Percentiles rank a stretch among this genome's conserved stretches.
phyloP scores from a whole-genome alignment of 768 basidiomycete species.

The Gloeophyllum trabeum region DNA sequence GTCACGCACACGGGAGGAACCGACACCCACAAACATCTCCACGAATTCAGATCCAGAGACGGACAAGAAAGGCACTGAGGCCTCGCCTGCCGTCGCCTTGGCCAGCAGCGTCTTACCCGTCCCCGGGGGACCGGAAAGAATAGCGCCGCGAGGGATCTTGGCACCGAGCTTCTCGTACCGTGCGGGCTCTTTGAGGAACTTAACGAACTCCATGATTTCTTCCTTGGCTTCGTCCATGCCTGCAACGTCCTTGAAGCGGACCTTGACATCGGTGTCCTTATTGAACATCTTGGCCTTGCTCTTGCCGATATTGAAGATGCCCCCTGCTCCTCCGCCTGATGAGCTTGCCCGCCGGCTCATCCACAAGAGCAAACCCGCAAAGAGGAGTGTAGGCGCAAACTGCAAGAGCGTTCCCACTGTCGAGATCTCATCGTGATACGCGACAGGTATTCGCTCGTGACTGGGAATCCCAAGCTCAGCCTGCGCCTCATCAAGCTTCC shows the following conservation, averaged over 20 bases:
- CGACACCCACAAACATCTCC: conserved; percentile 99
- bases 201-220: conserved; percentile 99
- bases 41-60: conserved; percentile 99
- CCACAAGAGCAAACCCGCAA: conserved; percentile 84
- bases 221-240: conserved; percentile 99
- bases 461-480: conserved; percentile 85
- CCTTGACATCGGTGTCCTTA: conserved; percentile 89
- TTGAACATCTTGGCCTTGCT: conserved; percentile 92
- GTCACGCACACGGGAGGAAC: conserved; percentile 93
- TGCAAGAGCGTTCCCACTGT: conserved; percentile 72
- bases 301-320: conserved; percentile 97
- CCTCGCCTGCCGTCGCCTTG: conserved; percentile 97
- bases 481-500: conserved; percentile 91
- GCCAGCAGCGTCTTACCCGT: conserved; percentile 98
- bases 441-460: conserved; percentile 90
- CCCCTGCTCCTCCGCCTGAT: conserved; percentile 58
- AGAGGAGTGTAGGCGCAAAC: conserved; percentile 90
- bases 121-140: conserved; percentile 91
- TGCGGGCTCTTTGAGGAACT: conserved; percentile 92
- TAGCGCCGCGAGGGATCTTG: conserved; percentile 93
- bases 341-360: conserved; percentile 66
- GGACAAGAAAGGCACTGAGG: conserved; percentile 94
- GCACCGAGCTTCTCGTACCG: conserved; percentile 95
- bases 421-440: conserved; percentile 92
- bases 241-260: conserved; percentile 93